Conservation (phyloP, 2,329 filamentous ascomycete species). For the Arthroderma sp. region DNA sequence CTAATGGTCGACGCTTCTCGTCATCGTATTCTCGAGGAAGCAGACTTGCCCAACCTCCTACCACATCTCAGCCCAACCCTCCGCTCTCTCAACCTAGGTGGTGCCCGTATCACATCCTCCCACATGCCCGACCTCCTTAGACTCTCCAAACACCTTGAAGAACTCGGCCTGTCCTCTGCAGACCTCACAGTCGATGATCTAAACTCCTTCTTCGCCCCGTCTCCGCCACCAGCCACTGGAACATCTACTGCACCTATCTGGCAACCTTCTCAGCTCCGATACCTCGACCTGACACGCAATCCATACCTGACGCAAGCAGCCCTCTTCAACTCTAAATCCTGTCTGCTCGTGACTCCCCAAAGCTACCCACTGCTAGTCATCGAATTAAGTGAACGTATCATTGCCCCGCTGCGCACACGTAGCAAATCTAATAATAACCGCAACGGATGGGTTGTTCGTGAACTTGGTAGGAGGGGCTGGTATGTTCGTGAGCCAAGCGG, state of each 20-base stretch:
- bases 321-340: conserved; percentile 46
- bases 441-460: conserved; percentile 60
- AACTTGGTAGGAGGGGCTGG: conserved; percentile 57
- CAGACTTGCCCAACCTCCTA: conserved; percentile 54
- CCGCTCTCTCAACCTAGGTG: conserved; percentile 63
- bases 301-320: conserved; percentile 43
- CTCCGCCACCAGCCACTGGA: conserved; percentile 5
- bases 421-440: conserved; percentile 38
- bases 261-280: conserved; percentile 53
- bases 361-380: conserved; percentile 63
- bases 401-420: conserved; percentile 52
- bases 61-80: conserved; percentile 48
- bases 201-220: conserved; percentile 44
- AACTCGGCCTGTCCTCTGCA: conserved; percentile 58
- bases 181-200: conserved; percentile 55
- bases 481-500: conserved; percentile 40
- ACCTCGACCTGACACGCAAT: conserved; percentile 65
- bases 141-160: conserved; percentile 61
- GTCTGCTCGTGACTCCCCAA: conserved; percentile 45
- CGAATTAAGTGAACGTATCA: conserved; percentile 59
- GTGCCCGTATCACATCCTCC: conserved; percentile 53
- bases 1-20: conserved; percentile 60
- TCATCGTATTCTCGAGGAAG: conserved; percentile 56
- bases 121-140: conserved; percentile 54
- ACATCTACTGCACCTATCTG: conserved; percentile 38